Evolutionary conservation across 306 rosid species (phyloP).

Genomic region (Acacia melanoxylon): DNA sequence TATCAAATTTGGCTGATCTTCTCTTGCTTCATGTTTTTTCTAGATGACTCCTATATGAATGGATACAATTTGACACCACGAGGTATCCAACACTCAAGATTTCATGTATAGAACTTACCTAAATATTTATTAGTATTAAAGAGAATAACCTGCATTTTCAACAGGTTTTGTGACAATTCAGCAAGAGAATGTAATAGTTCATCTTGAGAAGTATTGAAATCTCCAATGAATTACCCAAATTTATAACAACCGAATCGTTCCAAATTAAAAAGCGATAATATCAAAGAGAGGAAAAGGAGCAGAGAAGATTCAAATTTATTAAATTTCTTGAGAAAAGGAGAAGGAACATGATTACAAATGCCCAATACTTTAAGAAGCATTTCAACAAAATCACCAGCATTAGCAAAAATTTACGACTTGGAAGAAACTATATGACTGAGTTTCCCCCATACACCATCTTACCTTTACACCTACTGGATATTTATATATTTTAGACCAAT

Average conservation of each 20-base stretch:
- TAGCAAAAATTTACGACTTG: conserved; percentile 62
- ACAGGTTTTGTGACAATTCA: conserved; percentile 49
- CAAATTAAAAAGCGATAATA: background rate
- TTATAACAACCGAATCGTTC: background rate
- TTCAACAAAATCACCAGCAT: conserved; percentile 36
- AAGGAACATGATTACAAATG: conserved; percentile 20
- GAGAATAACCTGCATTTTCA: conserved; percentile 6
- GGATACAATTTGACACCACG: background rate
- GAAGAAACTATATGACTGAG: conserved; percentile 46
- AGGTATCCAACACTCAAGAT: background rate
- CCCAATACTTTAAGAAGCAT: background rate
- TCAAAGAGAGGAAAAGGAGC: background rate
- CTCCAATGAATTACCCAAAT: background rate
- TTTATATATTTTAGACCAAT: conserved; percentile 44
- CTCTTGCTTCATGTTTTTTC: background rate
- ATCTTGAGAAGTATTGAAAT: background rate
- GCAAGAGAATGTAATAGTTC: background rate
- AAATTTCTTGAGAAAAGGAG: background rate
- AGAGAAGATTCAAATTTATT: background rate
- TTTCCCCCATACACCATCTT: conserved; percentile 45
- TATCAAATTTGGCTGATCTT: background rate
- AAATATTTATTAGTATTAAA: no score
- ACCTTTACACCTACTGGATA: conserved; percentile 71
- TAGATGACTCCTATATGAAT: background rate
- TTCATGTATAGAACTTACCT: background rate